These are phyloP conservation scores for Chalciporus sphaerocephalus DNA, from an alignment of 768 basidiomycete genomes.

Conservation along the genomic window DNA sequence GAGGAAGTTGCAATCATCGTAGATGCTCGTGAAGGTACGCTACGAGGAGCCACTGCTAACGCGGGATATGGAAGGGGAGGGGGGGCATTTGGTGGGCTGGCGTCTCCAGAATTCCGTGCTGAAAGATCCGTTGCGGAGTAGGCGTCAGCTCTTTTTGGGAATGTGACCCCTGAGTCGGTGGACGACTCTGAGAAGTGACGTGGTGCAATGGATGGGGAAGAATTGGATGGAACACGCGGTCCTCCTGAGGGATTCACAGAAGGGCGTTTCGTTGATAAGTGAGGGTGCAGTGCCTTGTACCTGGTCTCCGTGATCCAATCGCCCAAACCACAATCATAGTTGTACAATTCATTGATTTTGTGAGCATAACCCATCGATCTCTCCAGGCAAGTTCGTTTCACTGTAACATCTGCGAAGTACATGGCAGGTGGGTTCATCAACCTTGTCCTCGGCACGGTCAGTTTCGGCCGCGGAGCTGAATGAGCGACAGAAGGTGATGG, in stretches of 20 bases:
- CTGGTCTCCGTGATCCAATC: conserved; percentile 68
- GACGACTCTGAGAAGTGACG: conserved; percentile 71
- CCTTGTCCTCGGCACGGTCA: conserved; percentile 30
- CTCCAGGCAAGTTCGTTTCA: conserved; percentile 55
- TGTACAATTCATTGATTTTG: conserved; percentile 79
- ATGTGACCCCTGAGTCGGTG: conserved; percentile 70
- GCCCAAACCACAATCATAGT: conserved; percentile 68
- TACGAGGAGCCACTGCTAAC: conserved; percentile 40
- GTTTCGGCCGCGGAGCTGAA: conserved; percentile 24
- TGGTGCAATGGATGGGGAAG: conserved; percentile 47
- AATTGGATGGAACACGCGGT: conserved; percentile 34
- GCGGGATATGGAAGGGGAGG: conserved; percentile 74
- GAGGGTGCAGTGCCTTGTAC: conserved; percentile 34
- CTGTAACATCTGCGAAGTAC: conserved; percentile 61
- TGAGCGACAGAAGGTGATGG: conserved; percentile 32
- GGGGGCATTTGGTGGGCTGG: conserved; percentile 50
- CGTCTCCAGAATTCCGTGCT: conserved; percentile 41
- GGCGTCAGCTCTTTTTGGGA: conserved; percentile 77
- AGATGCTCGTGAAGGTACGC: conserved; percentile 27
- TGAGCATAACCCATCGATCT: conserved; percentile 68
- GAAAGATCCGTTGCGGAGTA: conserved; percentile 73
- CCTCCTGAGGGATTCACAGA: conserved; percentile 20
- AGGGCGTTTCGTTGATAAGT: conserved; percentile 26
- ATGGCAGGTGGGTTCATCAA: conserved; percentile 59
- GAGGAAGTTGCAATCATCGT: conserved; percentile 38